Evolutionary conservation across 2,329 filamentous ascomycete species (phyloP), one percentile per base, ranked within the genome.

Genomic region (Fusarium sp.): DNA sequence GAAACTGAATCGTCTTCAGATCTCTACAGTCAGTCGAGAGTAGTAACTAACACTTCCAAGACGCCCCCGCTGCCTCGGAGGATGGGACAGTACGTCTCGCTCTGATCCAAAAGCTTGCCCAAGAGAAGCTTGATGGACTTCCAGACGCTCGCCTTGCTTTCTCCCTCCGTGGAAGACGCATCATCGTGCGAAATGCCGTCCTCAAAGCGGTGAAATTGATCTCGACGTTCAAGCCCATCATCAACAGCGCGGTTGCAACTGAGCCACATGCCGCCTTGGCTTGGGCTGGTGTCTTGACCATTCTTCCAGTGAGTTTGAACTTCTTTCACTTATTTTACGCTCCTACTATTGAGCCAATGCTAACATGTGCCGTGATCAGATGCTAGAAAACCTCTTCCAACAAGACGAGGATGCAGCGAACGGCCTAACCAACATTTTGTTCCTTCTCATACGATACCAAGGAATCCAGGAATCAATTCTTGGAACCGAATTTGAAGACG

Each of bases 201-300:
- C 25, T 56, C 4, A 64, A 68, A 35, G 59, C 59, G 2, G 32
- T 56, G 12, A 22, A 68, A n/a, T 35, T 57, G 4, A 58, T 65
- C n/a, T 45, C 50, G n/a, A 14, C 17, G 1, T 65, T 70, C n/a
- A 71, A 71, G 14, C 33, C 50, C 3, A 40, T 65, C 17, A 54
- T 71, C 22, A 38, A 38, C 12, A 47, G 32, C 4, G 65, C 40
- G 2, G 38, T 68, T 20, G 54, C 65, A 7, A 25, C 61, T 25
- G 68, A 71, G 25, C 68, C 68, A 5, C 25, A 64, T 32, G 65
- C 68, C 15, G 68, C 61, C 1, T 35, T 71, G 15, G 65, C 61
- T 15, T 71, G 69, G 54, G 63, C 52, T n/a, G 59, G 69, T 5
- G 32, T 67, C 1, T 54, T 65, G 33, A 50, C 54, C 10, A 32